Evolutionary conservation across 2,329 filamentous ascomycete genomes (phyloP), one percentile per base, ranked within the genome.

Genomic region (Diplodia intermedia): DNA sequence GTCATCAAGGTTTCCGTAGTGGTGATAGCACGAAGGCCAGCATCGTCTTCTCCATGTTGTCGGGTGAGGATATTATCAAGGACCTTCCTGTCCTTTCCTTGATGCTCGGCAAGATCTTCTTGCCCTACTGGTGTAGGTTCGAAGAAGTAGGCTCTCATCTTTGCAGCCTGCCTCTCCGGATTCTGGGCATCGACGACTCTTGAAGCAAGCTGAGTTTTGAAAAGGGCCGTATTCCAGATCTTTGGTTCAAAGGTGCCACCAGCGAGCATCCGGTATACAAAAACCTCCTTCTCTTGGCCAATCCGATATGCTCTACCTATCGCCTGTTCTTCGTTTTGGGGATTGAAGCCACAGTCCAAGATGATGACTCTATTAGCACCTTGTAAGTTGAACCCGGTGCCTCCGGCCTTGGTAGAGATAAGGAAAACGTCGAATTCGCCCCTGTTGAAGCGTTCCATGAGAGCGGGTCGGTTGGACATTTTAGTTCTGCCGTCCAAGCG

Each of bases 291-390:
- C 47, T 80, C 82, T 77, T 97, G 94, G 0, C 93, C 93, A 40
- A 97, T 86, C 0, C 94, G 91, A 78, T 95, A 97, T 0, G 92
- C 90, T 65, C 94, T 86, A 1, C 93, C 94, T 62, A 97, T 88
- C 1, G 94, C 94, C 79, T 97, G 94, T 73, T 93, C 90, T 77
- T 97, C 94, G 75, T 89, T 85, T 5, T 89, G 86, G 0, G 94
- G 94, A 71, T 94, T 95, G 80, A 89, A 97, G 69, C 85, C 84
- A 74, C 91, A 92, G 76, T 97, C 94, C 67, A 96, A 91, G 23
- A 97, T 90, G 23, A 97, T 86, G 1, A 97, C 91, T 23, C 94
- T 88, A 75, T 93, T 97, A 1, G 94, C 94, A 1, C 90, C 89
- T 50, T 88, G 87, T 14, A 97, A 90, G 71, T 97, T 97, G 61